Evolutionary conservation across 805 yeast species (phyloP).

Genomic region (Candida ficus): DNA sequence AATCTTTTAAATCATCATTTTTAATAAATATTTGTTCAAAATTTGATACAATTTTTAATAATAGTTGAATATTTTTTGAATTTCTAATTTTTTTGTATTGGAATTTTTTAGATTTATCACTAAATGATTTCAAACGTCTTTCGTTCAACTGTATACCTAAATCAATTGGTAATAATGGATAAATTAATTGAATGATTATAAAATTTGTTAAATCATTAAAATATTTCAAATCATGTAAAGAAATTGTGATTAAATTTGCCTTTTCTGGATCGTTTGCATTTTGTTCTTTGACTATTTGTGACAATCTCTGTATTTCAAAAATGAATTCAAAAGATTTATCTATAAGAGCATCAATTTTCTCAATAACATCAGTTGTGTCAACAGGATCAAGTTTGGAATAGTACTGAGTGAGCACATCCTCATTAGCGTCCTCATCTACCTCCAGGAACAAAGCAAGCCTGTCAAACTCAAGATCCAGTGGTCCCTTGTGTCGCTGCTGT

Average conservation of each 20-base stretch:
- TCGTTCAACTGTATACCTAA: slow-evolving; percentile 63
- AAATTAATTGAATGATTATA: slow-evolving; percentile 66
- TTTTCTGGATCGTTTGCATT: slow-evolving; percentile 15
- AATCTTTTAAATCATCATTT: slow-evolving; percentile 32
- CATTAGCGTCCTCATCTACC: slow-evolving; percentile 13
- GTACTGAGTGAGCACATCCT: slow-evolving; percentile 15
- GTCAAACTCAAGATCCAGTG: slow-evolving; percentile 29
- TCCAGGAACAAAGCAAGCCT: slow-evolving; percentile 18
- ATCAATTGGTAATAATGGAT: slow-evolving; percentile 50
- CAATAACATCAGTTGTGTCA: not conserved
- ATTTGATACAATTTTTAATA: slow-evolving; percentile 11
- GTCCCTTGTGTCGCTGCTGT: slow-evolving; percentile 26
- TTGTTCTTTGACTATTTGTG: slow-evolving; percentile 3
- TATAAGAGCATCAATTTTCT: slow-evolving; percentile 2
- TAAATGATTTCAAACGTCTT: slow-evolving; percentile 49
- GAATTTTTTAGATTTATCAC: slow-evolving; percentile 19
- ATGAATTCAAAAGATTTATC: slow-evolving; percentile 9
- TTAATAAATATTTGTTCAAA: slow-evolving; percentile 22
- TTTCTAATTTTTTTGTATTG: slow-evolving; percentile 15
- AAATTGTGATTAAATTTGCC: slow-evolving; percentile 45
- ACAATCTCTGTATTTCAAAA: slow-evolving; percentile 14
- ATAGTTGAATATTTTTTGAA: not conserved
- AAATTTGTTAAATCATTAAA: slow-evolving; percentile 61
- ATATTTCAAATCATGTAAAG: slow-evolving; percentile 79
- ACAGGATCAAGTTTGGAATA: not conserved